Conservation (phyloP, 139 green algal species). For the Haematococcus lacustris region DNA sequence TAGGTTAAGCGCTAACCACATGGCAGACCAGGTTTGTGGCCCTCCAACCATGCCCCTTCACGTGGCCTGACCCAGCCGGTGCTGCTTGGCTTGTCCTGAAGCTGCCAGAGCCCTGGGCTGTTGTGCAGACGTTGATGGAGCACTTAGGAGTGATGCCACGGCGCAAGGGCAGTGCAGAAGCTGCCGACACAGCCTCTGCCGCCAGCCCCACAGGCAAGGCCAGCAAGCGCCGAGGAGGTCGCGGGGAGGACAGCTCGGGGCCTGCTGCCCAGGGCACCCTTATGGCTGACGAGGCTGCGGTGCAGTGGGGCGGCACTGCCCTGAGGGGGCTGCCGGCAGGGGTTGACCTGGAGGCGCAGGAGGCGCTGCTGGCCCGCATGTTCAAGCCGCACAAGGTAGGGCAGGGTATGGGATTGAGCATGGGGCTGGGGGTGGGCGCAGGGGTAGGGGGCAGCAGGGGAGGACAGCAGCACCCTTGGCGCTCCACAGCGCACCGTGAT, state of each 20-base stretch:
- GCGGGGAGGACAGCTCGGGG: neutral
- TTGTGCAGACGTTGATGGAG: slow-evolving; percentile 12
- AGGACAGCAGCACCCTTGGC: neutral
- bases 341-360: slow-evolving; percentile 43
- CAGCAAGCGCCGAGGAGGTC: neutral
- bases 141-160: slow-evolving; percentile 4
- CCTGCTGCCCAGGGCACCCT: neutral
- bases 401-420: neutral
- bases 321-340: slow-evolving; percentile 9
- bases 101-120: no score
- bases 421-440: neutral
- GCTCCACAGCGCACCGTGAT: neutral
- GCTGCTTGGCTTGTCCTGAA: no score
- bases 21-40: no score
- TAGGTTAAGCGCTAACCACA: no score
- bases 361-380: slow-evolving; percentile 33
- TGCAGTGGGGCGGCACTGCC: slow-evolving; percentile 40
- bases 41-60: no score
- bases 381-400: slow-evolving; percentile 45
- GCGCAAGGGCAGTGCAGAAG: slow-evolving; percentile 1
- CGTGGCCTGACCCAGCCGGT: no score
- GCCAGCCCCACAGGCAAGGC: no score
- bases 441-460: neutral
- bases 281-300: neutral
- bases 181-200: no score